Base-by-base conservation (phyloP, 345 rosid species). In the Citrus hindsii region DNA sequence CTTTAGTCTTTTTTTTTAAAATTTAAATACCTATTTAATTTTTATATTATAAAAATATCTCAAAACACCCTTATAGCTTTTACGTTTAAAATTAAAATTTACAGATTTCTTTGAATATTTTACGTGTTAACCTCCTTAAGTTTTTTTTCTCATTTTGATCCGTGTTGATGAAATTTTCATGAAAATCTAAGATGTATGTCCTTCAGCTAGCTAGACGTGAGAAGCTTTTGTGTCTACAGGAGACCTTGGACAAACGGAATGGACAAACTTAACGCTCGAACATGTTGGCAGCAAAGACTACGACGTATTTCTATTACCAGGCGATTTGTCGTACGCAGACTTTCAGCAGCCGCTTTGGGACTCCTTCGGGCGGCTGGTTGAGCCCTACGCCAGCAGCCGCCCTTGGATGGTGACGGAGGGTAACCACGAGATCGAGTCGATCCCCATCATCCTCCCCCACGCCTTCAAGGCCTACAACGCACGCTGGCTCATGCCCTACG, bases 371-470 rank as follows among this genome's bases (percentile, higher is more conserved):
- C 95, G 98, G 25, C 84, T 95, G 4, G 93, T 95, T 4, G 94
- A 95, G 89, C 92, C 92, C 5, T 84, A 77, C 8, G 94, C 97
- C 2, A 92, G 95, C 89, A 76, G 76, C 32, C 92, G 97, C 2
- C 98, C 99, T 0, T 95, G 97, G 99, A 95, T 95, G 99, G 94
- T 92, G 33, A 92, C 98, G 0, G 85, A 90, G 21, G 99, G 99
- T 71, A 95, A 95, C 89, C 99, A 93, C 55, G 98, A 95, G 79
- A 53, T 87, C 0, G 98, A 95, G 70, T 79, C 22, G n/a, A 79
- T 91, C 77, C 98, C 98, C 0, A 74, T 95, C 61, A 61, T 95
- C 74, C 77, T 79, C 73, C 94, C 92, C 6, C 69, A 83, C 19
- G 89, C 88, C 30, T 95, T 95, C 90, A 88, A 85, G 74, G 85